Evolutionary conservation across 164 flowering plant genomes (phyloP).

Genomic region (Cinnamomum chago): DNA sequence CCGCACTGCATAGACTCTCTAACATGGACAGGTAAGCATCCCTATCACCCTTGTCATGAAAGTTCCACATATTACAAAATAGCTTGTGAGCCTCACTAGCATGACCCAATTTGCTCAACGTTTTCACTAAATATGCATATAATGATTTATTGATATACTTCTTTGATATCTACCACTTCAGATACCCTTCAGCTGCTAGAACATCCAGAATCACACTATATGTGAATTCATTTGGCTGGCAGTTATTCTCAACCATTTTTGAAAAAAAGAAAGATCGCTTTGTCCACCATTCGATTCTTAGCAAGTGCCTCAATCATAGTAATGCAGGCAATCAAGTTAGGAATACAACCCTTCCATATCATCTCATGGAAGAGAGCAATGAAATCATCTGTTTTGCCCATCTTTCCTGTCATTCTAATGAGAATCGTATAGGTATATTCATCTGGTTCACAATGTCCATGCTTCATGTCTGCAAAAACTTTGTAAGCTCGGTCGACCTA

Average conservation of each 20-base stretch:
- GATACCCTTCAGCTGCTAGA: slow-evolving; percentile 67
- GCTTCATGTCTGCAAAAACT: slow-evolving; percentile 80
- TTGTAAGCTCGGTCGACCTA: slow-evolving; percentile 72
- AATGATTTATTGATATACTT: slow-evolving; percentile 60
- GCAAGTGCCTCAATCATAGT: slow-evolving; percentile 78
- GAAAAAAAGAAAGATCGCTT: slow-evolving; percentile 61
- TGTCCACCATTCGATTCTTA: slow-evolving; percentile 60
- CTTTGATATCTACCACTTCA: slow-evolving; percentile 62
- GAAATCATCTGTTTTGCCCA: slow-evolving; percentile 56
- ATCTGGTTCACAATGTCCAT: slow-evolving; percentile 72
- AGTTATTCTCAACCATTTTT: slow-evolving; percentile 71
- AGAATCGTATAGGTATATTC: slow-evolving; percentile 82
- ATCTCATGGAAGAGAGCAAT: slow-evolving; percentile 73
- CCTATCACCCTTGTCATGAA: slow-evolving; percentile 70
- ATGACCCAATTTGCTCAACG: slow-evolving; percentile 73
- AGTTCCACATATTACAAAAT: slow-evolving; percentile 92
- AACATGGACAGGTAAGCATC: slow-evolving; percentile 81
- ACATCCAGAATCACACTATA: slow-evolving; percentile 60
- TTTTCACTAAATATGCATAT: slow-evolving; percentile 75
- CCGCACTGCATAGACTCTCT: slow-evolving; percentile 69
- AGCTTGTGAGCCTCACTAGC: slow-evolving; percentile 86
- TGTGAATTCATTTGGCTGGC: slow-evolving; percentile 87
- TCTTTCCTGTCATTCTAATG: slow-evolving; percentile 74
- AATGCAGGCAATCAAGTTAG: slow-evolving; percentile 64
- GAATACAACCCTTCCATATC: slow-evolving; percentile 53